Evolutionary conservation across 176 grass and related monocot species (phyloP).

Genomic region (Ensete glaucum): DNA sequence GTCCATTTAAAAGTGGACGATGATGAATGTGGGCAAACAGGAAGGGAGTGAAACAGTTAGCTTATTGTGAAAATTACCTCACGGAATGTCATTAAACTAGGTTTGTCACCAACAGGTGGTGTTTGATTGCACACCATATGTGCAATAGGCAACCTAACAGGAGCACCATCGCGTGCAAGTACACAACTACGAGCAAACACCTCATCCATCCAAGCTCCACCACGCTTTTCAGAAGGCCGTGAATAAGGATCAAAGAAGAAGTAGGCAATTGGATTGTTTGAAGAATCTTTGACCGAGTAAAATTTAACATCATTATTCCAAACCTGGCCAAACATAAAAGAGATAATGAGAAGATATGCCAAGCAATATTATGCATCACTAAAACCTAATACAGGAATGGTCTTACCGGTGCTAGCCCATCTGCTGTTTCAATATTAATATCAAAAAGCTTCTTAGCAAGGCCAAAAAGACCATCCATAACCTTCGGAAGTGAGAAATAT

Average conservation of each 20-base stretch:
- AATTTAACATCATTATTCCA: conserved; percentile 93
- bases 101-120: conserved; percentile 84
- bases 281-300: conserved; percentile 92
- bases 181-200: conserved; percentile 81
- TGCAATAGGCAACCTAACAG: conserved; percentile 82
- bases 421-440: conserved; percentile 65
- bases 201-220: conserved; percentile 95
- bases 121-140: conserved; percentile 98
- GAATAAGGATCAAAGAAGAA: conserved; percentile 99
- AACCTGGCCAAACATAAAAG: conserved; percentile 34
- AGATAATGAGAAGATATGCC: conserved; percentile 22
- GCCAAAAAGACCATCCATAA: conserved; percentile 90
- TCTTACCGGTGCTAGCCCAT: conserved; percentile 90
- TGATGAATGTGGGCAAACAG: background rate
- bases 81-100: conserved; percentile 96
- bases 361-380: conserved; percentile 2
- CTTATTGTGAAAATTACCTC: conserved; percentile 47
- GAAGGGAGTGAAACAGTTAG: background rate
- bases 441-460: conserved; percentile 92
- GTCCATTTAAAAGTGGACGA: background rate
- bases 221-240: conserved; percentile 92
- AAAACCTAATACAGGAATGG: conserved; percentile 11
- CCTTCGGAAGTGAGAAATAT: conserved; percentile 92
- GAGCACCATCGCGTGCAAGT: conserved; percentile 53
- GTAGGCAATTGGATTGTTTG: conserved; percentile 66